phyloP scores from a whole-genome alignment of 371 early-diverging fungal genomes.

The Coemansia sp. region DNA sequence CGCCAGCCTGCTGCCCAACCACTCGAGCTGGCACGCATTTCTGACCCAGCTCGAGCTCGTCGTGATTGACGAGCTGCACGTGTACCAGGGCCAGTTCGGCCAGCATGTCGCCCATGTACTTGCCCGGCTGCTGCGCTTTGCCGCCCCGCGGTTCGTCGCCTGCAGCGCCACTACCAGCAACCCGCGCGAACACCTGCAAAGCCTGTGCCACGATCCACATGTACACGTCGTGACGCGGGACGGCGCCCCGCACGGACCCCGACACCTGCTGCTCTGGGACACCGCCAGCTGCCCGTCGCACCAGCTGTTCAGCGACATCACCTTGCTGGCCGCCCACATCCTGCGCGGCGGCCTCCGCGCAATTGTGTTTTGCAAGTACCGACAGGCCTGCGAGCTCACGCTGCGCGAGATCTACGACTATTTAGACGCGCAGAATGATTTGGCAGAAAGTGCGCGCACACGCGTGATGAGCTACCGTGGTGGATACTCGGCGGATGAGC shows the following conservation, averaged over 20 bases:
- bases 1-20: constrained; percentile 65
- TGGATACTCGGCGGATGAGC: constrained; percentile 59
- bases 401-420: constrained; percentile 55
- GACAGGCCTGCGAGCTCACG: constrained; percentile 37
- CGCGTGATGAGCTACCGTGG: constrained; percentile 62
- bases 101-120: constrained; percentile 67
- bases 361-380: constrained; percentile 45
- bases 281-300: neutral
- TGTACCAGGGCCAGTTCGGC: constrained; percentile 69
- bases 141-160: constrained; percentile 61
- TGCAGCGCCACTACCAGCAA: constrained; percentile 69
- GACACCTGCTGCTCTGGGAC: constrained; percentile 34
- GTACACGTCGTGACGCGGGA: constrained; percentile 22
- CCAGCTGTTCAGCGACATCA: constrained; percentile 1
- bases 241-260: constrained; percentile 30
- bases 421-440: constrained; percentile 50
- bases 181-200: constrained; percentile 55
- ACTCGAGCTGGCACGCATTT: constrained; percentile 59
- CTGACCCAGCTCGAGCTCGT: constrained; percentile 58
- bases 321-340: constrained; percentile 6
- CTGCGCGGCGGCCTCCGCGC: constrained; percentile 15
- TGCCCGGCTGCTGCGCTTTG: constrained; percentile 64
- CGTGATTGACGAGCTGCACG: constrained; percentile 78
- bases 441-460: constrained; percentile 28
- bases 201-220: constrained; percentile 16